Evolutionary conservation across 2,329 filamentous ascomycete species (phyloP), one percentile per base, ranked within the genome.

Genomic region (Huntiella decipiens): DNA sequence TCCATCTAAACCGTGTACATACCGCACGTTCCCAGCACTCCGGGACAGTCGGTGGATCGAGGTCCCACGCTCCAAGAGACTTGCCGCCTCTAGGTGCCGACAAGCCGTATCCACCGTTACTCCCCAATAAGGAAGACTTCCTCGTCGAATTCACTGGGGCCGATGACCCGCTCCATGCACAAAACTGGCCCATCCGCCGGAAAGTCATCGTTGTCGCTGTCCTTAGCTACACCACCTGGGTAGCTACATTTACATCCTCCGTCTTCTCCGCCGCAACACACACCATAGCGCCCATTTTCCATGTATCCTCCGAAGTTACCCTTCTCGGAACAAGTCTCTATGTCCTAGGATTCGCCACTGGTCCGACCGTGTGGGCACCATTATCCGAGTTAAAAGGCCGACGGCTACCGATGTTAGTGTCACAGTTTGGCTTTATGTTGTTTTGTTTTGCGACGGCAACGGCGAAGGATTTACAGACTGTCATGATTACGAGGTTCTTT

Each of bases 111-210:
- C 82, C 82, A 3, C 81, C 81, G 3, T 66, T 64, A 0, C 58
- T 87, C 37, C 80, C 81, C 2, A 73, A 77, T 11, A 68, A 71
- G 53, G 82, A 87, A 54, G 75, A 82, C 52, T 88, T 87, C 56
- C 80, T 86, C 0, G 82, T 87, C 38, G 82, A 85, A 60, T 94
- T 93, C 56, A 79, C 87, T 53, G 86, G 85, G 0, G 79, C 76
- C 1, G 70, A 86, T 52, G 86, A 94, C 55, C 85, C 85, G 2
- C 57, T 87, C 50, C 85, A 93, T 60, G 80, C 84, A 1, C 82
- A 88, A 63, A 94, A 94, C 58, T 94, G 86, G 86, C 70, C 81
- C 0, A 56, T 82, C 45, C 73, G 65, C 57, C 87, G 82, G 66
- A 94, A 93, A 75, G 43, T 85, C 35, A 54, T 72, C 4, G 82